phyloP scores from a whole-genome alignment of 2,329 filamentous ascomycete genomes.

The Colletotrichum sp. region DNA sequence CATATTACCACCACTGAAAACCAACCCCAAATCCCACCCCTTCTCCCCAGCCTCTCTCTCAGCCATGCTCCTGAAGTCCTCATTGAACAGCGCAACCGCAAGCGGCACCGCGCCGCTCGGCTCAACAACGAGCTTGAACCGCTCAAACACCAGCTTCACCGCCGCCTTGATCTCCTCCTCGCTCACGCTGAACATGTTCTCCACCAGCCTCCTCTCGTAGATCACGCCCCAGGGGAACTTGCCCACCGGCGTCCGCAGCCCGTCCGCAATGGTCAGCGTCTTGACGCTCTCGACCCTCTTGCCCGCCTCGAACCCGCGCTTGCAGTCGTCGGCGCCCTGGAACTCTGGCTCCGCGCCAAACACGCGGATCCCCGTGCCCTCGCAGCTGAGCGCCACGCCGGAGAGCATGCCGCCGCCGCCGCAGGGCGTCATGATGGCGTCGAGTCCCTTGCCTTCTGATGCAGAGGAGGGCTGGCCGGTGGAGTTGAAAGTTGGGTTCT shows the following conservation, averaged over 20 bases:
- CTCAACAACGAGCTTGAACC: conserved; percentile 91
- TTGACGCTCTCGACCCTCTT: conserved; percentile 71
- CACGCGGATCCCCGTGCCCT: conserved; percentile 74
- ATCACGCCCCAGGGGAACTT: conserved; percentile 78
- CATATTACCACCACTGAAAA: conserved; percentile 67
- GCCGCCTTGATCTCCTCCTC: conserved; percentile 84
- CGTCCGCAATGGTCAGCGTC: conserved; percentile 86
- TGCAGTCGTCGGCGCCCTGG: conserved; percentile 83
- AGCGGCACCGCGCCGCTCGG: conserved; percentile 85
- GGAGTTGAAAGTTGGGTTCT: conserved; percentile 13
- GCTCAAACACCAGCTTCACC: conserved; percentile 79
- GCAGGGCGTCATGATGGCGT: conserved; percentile 81
- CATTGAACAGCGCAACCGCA: conserved; percentile 83
- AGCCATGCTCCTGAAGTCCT: conserved; percentile 77
- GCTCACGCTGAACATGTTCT: conserved; percentile 73
- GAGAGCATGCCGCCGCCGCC: conserved; percentile 89
- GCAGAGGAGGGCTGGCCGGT: neutral
- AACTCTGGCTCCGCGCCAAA: conserved; percentile 88
- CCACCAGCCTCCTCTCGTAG: conserved; percentile 71
- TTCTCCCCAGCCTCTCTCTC: conserved; percentile 71
- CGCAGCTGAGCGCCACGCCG: conserved; percentile 79
- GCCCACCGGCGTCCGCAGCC: conserved; percentile 83
- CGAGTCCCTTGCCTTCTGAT: conserved; percentile 43
- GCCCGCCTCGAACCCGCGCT: conserved; percentile 70
- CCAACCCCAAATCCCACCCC: conserved; percentile 74